A percentile compares a stretch with the other conserved stretches of the same genome.
Evolutionary conservation across 495 filamentous ascomycete species (phyloP).

Genomic region (Aspergillus wentii): DNA sequence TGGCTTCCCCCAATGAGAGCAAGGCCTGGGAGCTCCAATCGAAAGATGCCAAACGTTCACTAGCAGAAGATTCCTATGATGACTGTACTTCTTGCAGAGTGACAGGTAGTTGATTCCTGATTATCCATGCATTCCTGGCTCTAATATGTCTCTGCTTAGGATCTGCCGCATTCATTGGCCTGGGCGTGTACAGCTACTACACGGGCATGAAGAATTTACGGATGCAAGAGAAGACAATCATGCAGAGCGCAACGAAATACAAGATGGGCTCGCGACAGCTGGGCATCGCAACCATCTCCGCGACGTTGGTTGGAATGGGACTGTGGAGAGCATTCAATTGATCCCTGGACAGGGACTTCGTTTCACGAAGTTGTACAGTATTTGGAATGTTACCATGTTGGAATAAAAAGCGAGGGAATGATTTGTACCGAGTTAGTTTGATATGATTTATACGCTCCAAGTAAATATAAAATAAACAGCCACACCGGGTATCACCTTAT

Average conservation of each 20-base stretch:
- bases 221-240: slow-evolving; percentile 62
- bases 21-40: slow-evolving; percentile 20
- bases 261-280: slow-evolving; percentile 68
- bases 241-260: slow-evolving; percentile 65
- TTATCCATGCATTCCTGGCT: not conserved
- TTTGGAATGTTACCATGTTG: slow-evolving; percentile 2
- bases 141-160: slow-evolving; percentile 43
- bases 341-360: slow-evolving; percentile 9
- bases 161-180: slow-evolving; percentile 78
- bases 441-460: slow-evolving; percentile 17
- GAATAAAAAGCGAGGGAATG: slow-evolving; percentile 8
- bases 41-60: slow-evolving; percentile 41
- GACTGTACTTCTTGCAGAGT: slow-evolving; percentile 68
- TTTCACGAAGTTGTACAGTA: not conserved
- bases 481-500: slow-evolving; percentile 38
- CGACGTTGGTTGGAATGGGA: slow-evolving; percentile 65
- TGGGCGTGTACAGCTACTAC: slow-evolving; percentile 81
- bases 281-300: slow-evolving; percentile 67
- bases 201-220: slow-evolving; percentile 74
- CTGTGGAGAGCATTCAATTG: slow-evolving; percentile 53
- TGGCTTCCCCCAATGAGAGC: slow-evolving; percentile 16
- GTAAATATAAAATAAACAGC: slow-evolving; percentile 29
- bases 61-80: slow-evolving; percentile 59
- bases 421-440: slow-evolving; percentile 10
- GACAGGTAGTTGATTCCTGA: slow-evolving; percentile 48